phyloP scores from a whole-genome alignment of 2,329 filamentous ascomycete species.

The Cadophora sp. region DNA sequence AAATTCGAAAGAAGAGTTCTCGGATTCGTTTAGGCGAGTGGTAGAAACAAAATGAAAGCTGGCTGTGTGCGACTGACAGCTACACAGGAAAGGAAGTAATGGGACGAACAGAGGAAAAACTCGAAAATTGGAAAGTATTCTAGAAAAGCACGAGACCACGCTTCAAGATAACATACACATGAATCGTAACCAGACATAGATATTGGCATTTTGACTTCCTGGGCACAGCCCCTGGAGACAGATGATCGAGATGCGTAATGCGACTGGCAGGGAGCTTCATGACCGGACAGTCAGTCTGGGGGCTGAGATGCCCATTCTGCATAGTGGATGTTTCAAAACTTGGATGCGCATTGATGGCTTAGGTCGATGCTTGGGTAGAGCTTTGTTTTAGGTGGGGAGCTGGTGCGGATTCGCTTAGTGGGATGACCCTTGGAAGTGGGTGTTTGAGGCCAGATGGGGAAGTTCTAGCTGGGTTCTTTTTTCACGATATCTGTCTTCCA shows the following conservation, averaged over 20 bases:
- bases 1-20: background rate
- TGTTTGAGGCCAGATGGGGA: background rate
- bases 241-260: background rate
- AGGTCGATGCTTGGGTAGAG: background rate
- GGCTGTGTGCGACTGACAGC: background rate
- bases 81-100: background rate
- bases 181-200: background rate
- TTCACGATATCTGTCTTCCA: background rate
- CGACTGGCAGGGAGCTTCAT: background rate
- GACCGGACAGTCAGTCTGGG: background rate
- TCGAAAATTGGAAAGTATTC: background rate
- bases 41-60: background rate
- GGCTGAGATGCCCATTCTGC: background rate
- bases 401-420: conserved; percentile 11
- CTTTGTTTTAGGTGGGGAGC: conserved; percentile 9
- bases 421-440: background rate
- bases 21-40: background rate
- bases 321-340: background rate
- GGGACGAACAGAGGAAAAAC: background rate
- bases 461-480: background rate
- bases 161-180: background rate
- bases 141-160: background rate
- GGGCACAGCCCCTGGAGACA: conserved; percentile 1
- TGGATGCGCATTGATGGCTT: conserved; percentile 3
- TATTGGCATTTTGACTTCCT: background rate